phyloP scores from a whole-genome alignment of 2,329 filamentous ascomycete species.

The Hymenoscyphus albidus region DNA sequence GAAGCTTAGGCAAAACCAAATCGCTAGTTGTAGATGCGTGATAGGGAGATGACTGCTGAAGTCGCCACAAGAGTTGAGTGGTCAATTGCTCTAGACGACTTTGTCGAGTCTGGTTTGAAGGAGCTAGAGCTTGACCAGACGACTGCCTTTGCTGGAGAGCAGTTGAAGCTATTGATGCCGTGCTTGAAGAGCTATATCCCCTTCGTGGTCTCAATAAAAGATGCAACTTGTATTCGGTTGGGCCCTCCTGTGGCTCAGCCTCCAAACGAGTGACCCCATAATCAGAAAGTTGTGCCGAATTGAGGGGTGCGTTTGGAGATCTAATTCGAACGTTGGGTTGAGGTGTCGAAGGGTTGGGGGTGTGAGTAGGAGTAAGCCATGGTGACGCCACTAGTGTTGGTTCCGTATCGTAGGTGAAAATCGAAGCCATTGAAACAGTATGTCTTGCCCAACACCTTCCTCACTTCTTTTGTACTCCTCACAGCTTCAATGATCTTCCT shows the following conservation, averaged over 20 bases:
- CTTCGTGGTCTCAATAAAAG: conserved; percentile 76
- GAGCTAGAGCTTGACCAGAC: conserved; percentile 22
- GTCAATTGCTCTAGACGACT: conserved; percentile 86
- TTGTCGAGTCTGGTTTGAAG: conserved; percentile 65
- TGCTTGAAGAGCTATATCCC: conserved; percentile 69
- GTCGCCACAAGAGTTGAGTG: conserved; percentile 88
- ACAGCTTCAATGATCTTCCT: background rate
- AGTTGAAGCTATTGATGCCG: conserved; percentile 46
- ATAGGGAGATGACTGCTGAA: conserved; percentile 92
- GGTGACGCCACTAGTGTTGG: conserved; percentile 85
- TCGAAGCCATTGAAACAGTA: conserved; percentile 69
- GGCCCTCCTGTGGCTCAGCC: conserved; percentile 88
- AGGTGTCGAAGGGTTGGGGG: conserved; percentile 30
- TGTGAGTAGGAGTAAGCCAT: conserved; percentile 63
- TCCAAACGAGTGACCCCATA: conserved; percentile 72
- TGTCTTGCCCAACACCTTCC: background rate
- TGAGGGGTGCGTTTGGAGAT: conserved; percentile 29
- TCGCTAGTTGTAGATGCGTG: conserved; percentile 76
- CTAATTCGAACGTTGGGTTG: conserved; percentile 18
- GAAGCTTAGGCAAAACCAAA: conserved; percentile 70
- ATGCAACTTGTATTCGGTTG: conserved; percentile 95
- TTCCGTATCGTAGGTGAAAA: conserved; percentile 92
- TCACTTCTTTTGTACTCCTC: background rate
- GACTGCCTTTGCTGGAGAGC: conserved; percentile 26
- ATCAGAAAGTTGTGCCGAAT: conserved; percentile 49